Evolutionary conservation across 139 green algal genomes (phyloP).

Genomic region (Micractinium conductrix): DNA sequence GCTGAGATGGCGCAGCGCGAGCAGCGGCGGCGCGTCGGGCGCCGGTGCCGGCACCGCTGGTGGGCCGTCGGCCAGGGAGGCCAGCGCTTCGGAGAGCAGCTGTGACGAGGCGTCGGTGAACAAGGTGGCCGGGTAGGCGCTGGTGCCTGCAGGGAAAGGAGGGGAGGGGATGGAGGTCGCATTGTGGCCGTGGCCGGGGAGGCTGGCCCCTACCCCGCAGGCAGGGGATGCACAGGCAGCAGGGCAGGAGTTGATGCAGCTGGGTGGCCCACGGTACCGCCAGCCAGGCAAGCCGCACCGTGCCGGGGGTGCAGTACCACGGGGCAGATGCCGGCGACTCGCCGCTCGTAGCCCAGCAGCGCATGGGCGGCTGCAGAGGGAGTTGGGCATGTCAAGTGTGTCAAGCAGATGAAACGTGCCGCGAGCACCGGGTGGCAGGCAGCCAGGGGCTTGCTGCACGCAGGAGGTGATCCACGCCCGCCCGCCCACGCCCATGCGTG

Average conservation of each 20-base stretch:
- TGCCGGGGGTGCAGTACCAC: slow-evolving; percentile 53
- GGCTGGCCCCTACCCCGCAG: too few relatives aligned
- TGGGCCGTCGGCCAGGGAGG: background rate
- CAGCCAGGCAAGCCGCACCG: background rate
- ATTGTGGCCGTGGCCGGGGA: background rate
- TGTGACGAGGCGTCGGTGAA: slow-evolving; percentile 54
- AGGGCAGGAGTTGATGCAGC: background rate
- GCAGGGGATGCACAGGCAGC: background rate
- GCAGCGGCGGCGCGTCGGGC: background rate
- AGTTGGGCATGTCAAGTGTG: background rate
- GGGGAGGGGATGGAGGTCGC: background rate
- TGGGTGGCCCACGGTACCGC: background rate
- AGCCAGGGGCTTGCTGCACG: too few relatives aligned
- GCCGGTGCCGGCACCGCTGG: background rate
- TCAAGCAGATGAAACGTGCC: background rate
- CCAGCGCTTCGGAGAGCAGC: slow-evolving; percentile 27
- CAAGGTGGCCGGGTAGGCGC: slow-evolving; percentile 58
- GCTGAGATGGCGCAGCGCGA: slow-evolving; percentile 22
- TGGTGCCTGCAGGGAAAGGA: slow-evolving; percentile 22
- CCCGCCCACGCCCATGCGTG: too few relatives aligned
- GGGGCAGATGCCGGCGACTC: slow-evolving; percentile 46
- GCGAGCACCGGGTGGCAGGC: too few relatives aligned
- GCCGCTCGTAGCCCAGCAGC: slow-evolving; percentile 50
- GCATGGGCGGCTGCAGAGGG: slow-evolving; percentile 9
- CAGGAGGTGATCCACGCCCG: too few relatives aligned